Evolutionary conservation across 257 asterid species (phyloP).

Genomic region (Schizonepeta tenuifolia): DNA sequence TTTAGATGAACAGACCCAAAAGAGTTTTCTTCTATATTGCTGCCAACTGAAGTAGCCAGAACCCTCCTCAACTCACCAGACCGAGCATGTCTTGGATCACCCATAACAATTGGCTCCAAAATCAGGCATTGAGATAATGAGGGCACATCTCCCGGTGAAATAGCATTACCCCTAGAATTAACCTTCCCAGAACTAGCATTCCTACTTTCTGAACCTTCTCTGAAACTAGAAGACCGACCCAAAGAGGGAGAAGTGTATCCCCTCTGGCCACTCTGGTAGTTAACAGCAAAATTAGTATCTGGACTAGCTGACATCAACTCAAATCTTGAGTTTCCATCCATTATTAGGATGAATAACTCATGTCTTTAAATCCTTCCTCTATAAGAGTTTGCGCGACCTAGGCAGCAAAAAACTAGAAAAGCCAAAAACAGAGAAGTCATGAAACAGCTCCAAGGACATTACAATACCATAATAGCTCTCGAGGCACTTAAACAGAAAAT

Average conservation of each 20-base stretch:
- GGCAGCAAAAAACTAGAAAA: constrained; percentile 34
- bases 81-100: constrained; percentile 57
- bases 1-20: constrained; percentile 62
- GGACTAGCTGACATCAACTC: constrained; percentile 76
- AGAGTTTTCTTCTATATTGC: constrained; percentile 72
- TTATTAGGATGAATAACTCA: constrained; percentile 46
- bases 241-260: constrained; percentile 63
- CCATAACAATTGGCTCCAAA: constrained; percentile 68
- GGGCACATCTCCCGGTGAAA: constrained; percentile 61
- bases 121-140: constrained; percentile 65
- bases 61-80: constrained; percentile 76
- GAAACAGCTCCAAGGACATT: constrained; percentile 27
- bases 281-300: constrained; percentile 68
- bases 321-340: constrained; percentile 85
- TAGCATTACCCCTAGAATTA: constrained; percentile 59
- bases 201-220: constrained; percentile 74
- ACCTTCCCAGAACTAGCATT: constrained; percentile 62
- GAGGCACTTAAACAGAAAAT: constrained; percentile 5
- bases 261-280: constrained; percentile 71
- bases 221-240: constrained; percentile 81
- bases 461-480: constrained; percentile 20
- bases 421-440: constrained; percentile 31
- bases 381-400: constrained; percentile 27
- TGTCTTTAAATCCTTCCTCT: constrained; percentile 38
- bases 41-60: constrained; percentile 61